A percentile compares a stretch with the other conserved stretches of the same genome.
phyloP scores from a whole-genome alignment of 345 rosid genomes.

The Cochlearia excelsa region DNA sequence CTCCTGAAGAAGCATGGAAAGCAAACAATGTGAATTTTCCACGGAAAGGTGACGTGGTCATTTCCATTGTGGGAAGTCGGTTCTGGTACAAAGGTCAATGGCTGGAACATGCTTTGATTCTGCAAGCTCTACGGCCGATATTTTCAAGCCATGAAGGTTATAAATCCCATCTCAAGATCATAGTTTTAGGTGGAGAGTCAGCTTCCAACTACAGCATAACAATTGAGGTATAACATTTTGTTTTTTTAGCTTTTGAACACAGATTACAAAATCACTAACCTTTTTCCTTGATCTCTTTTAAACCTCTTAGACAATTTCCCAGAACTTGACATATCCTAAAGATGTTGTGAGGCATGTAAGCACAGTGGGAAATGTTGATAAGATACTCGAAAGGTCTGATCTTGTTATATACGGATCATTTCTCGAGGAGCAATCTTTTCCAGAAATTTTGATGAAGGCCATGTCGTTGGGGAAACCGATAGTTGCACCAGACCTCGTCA shows the following conservation, averaged over 20 bases:
- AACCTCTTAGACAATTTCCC: slow-evolving; percentile 61
- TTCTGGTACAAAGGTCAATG: slow-evolving; percentile 86
- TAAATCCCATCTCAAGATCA: slow-evolving; percentile 52
- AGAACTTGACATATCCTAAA: slow-evolving; percentile 62
- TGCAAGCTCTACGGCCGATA: slow-evolving; percentile 65
- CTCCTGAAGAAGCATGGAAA: slow-evolving; percentile 70
- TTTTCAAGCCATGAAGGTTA: slow-evolving; percentile 42
- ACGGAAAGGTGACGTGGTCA: slow-evolving; percentile 45
- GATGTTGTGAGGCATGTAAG: slow-evolving; percentile 65
- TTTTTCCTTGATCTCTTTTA: slow-evolving; percentile 14
- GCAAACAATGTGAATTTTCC: slow-evolving; percentile 37
- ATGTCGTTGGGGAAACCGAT: slow-evolving; percentile 76
- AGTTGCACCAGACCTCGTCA: slow-evolving; percentile 76
- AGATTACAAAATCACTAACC: slow-evolving; percentile 8
- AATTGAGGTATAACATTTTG: slow-evolving; percentile 64
- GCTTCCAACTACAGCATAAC: slow-evolving; percentile 66
- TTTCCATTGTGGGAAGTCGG: slow-evolving; percentile 77
- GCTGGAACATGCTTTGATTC: slow-evolving; percentile 88
- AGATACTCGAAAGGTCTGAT: slow-evolving; percentile 58
- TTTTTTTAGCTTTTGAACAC: slow-evolving; percentile 9
- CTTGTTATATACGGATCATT: slow-evolving; percentile 87
- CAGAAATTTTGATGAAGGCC: slow-evolving; percentile 70
- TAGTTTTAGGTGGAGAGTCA: slow-evolving; percentile 60
- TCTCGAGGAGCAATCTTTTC: slow-evolving; percentile 89
- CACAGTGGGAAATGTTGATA: slow-evolving; percentile 45